Conservation (phyloP, 2,329 filamentous ascomycete genomes). For the Hawksworthiomyces lignivorus region DNA sequence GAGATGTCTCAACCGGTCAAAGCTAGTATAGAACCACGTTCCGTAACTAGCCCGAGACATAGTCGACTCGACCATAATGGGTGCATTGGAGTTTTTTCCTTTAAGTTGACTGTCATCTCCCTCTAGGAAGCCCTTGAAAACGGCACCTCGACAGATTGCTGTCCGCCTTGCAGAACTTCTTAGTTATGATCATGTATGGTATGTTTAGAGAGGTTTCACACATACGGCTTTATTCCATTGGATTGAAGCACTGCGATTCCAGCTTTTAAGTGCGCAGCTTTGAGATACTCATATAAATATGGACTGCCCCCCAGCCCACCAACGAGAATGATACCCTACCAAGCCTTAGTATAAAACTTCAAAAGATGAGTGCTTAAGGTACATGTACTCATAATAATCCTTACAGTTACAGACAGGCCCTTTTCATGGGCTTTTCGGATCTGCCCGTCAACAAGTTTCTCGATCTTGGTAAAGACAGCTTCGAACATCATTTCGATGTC, state of each 20-base stretch:
- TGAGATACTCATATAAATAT: conserved; percentile 34
- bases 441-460: conserved; percentile 29
- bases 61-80: conserved; percentile 10
- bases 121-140: conserved; percentile 30
- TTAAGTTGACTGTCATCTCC: conserved; percentile 5
- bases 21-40: conserved; percentile 6
- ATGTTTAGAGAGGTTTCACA: too few species aligned
- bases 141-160: conserved; percentile 43
- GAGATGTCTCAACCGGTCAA: conserved; percentile 1
- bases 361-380: too few species aligned
- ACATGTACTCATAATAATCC: too few species aligned
- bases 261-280: conserved; percentile 28
- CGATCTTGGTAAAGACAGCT: conserved; percentile 33
- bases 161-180: conserved; percentile 27
- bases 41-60: conserved; percentile 11
- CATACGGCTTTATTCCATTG: conserved; percentile 6
- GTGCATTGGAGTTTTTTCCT: too few species aligned
- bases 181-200: too few species aligned
- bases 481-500: conserved; percentile 23
- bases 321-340: conserved; percentile 41
- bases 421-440: conserved; percentile 2
- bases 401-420: too few species aligned
- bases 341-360: too few species aligned
- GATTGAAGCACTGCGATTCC: conserved; percentile 41
- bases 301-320: conserved; percentile 40